Conservation (phyloP, 352 stramenopile species). For the Pseudoperonospora humuli region DNA sequence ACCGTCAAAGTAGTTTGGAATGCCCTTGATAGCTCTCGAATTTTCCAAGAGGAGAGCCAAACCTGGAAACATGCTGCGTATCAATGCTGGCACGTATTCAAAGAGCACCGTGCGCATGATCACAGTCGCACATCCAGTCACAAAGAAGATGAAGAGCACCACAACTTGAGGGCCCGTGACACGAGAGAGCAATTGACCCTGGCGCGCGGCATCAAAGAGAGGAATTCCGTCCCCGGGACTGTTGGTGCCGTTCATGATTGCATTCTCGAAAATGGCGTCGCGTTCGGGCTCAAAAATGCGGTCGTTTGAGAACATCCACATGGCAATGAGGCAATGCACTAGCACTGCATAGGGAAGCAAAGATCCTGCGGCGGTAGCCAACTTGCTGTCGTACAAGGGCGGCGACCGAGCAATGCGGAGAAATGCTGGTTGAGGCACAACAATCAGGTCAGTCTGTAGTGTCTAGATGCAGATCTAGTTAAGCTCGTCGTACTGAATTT, state of each 20-base stretch:
- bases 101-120: constrained; percentile 57
- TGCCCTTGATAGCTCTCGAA: constrained; percentile 40
- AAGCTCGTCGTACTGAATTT: no score
- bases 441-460: no score
- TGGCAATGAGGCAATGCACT: constrained; percentile 57
- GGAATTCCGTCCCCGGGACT: constrained; percentile 48
- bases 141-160: constrained; percentile 67
- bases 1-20: constrained; percentile 84
- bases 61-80: constrained; percentile 49
- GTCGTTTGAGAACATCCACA: constrained; percentile 87
- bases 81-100: constrained; percentile 48
- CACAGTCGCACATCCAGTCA: constrained; percentile 39
- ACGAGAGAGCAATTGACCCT: constrained; percentile 46
- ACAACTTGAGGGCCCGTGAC: constrained; percentile 64
- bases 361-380: constrained; percentile 40
- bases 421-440: no score
- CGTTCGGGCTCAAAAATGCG: constrained; percentile 65
- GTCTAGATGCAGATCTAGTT: no score
- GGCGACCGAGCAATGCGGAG: no score
- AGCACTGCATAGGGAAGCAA: constrained; percentile 71
- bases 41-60: constrained; percentile 50
- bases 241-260: constrained; percentile 9
- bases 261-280: constrained; percentile 6
- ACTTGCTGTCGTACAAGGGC: no score
- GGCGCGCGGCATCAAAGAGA: constrained; percentile 33